These are phyloP conservation scores for Dactylellina parvicollis DNA, from an alignment of 2,329 filamentous ascomycete species.

Conservation along the genomic window DNA sequence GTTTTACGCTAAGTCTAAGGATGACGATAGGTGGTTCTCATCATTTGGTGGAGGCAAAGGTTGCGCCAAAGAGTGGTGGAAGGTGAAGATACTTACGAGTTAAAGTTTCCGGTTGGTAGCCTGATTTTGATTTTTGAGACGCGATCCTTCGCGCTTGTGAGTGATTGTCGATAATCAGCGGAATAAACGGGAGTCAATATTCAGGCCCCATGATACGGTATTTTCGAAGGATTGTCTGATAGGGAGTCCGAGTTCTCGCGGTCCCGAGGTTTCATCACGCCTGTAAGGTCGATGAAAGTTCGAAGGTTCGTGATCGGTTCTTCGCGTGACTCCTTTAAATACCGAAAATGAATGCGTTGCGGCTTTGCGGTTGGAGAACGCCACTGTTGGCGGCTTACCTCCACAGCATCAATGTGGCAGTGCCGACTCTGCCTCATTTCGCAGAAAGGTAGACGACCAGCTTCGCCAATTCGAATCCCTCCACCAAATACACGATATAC, in stretches of 20 bases:
- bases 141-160: neutral
- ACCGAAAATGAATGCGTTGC: constrained; percentile 25
- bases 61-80: neutral
- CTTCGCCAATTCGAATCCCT: neutral
- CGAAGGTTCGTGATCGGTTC: neutral
- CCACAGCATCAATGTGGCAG: constrained; percentile 15
- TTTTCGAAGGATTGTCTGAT: neutral
- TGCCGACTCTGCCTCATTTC: constrained; percentile 21
- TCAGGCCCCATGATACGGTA: too few relatives aligned
- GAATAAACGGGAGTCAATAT: too few relatives aligned
- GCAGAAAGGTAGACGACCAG: constrained; percentile 6
- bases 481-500: neutral
- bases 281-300: too few relatives aligned
- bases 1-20: constrained; percentile 50
- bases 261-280: neutral
- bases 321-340: neutral
- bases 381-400: constrained; percentile 25
- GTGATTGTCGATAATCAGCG: too few relatives aligned
- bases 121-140: neutral
- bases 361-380: too few relatives aligned
- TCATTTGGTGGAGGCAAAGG: constrained; percentile 16
- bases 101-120: neutral
- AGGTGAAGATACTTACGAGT: neutral
- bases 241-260: neutral
- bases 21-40: constrained; percentile 53